Evolutionary conservation across 2,329 filamentous ascomycete genomes (phyloP).

Genomic region (Colletotrichum sojae): DNA sequence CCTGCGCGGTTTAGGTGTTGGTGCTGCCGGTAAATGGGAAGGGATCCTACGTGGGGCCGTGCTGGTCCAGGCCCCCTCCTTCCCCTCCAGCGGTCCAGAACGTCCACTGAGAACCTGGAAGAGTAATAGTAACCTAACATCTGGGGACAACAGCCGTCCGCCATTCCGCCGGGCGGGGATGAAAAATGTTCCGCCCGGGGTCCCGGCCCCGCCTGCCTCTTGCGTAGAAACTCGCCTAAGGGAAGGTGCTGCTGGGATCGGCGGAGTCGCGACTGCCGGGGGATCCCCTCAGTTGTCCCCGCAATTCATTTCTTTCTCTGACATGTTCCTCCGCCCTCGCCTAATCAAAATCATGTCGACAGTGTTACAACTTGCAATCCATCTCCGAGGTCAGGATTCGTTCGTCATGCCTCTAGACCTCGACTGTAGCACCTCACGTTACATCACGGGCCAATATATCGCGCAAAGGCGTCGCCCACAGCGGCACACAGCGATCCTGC

Average conservation of each 20-base stretch:
- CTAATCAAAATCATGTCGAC: slow-evolving; percentile 6
- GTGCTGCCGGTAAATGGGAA: slow-evolving; percentile 28
- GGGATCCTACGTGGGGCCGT: slow-evolving; percentile 30
- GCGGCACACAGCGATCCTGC: too few relatives aligned
- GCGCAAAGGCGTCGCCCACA: background rate
- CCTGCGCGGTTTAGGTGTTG: slow-evolving; percentile 21
- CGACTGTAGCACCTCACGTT: too few relatives aligned
- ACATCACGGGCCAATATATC: background rate
- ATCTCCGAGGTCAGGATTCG: slow-evolving; percentile 19
- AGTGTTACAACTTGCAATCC: slow-evolving; percentile 8
- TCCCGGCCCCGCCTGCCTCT: background rate
- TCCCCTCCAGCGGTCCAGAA: background rate
- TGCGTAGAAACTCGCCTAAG: background rate
- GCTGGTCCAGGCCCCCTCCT: slow-evolving; percentile 24
- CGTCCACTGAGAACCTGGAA: background rate
- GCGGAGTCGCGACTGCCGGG: background rate
- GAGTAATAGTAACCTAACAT: too few relatives aligned
- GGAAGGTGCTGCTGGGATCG: background rate
- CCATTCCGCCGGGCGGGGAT: background rate
- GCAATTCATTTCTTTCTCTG: slow-evolving; percentile 2
- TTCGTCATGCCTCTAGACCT: slow-evolving; percentile 1
- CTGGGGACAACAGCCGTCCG: too few relatives aligned
- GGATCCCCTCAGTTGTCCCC: background rate
- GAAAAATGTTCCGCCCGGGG: slow-evolving; percentile 3
- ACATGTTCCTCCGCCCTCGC: slow-evolving; percentile 2